Conservation (phyloP, 495 filamentous ascomycete genomes). For the Aspergillus bridgeri region DNA sequence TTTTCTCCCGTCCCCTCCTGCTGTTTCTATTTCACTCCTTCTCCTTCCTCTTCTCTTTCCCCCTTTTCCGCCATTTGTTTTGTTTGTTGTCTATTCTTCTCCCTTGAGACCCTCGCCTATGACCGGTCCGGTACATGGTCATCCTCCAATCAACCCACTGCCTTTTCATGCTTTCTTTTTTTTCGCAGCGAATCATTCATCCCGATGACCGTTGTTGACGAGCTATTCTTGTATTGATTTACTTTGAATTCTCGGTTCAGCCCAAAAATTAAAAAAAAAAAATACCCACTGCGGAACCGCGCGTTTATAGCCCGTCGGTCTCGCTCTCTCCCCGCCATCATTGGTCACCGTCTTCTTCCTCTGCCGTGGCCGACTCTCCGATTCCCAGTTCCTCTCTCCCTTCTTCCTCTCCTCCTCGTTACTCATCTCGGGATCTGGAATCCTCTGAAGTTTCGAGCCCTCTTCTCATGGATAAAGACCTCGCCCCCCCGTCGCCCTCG, state of each 20-base stretch:
- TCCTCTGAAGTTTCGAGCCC: neutral
- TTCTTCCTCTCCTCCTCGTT: neutral
- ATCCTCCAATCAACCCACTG: neutral
- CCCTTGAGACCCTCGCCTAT: neutral
- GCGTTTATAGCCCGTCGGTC: neutral
- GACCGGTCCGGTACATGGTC: constrained; percentile 5
- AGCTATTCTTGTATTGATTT: neutral
- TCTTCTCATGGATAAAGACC: constrained; percentile 35
- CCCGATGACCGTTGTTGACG: no score
- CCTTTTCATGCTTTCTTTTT: no score
- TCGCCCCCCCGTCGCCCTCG: constrained; percentile 23
- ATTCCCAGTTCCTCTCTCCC: neutral
- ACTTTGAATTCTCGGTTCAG: neutral
- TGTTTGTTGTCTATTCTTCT: neutral
- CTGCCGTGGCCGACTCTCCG: neutral
- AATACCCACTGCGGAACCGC: constrained; percentile 14
- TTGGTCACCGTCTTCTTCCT: neutral
- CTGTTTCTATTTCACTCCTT: constrained; percentile 1
- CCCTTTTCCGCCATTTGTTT: neutral
- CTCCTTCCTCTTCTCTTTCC: neutral
- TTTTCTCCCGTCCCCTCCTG: neutral
- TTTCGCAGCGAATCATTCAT: no score
- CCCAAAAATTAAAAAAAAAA: no score
- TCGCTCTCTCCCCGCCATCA: neutral
- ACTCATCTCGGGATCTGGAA: constrained; percentile 2